Conservation (phyloP, 345 rosid genomes). For the Alliaria petiolata region DNA sequence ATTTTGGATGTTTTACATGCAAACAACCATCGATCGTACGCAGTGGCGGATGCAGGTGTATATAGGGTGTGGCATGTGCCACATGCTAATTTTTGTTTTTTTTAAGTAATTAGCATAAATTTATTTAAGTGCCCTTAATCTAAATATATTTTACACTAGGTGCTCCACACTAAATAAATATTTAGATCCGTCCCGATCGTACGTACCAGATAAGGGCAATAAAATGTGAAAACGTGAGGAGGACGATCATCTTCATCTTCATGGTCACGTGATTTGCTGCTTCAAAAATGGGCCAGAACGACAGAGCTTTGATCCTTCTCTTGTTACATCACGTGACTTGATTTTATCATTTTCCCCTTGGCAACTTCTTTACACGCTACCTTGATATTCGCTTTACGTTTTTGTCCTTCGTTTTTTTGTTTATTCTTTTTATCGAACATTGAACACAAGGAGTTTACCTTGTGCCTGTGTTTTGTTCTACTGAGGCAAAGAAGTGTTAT, state of each 20-base stretch:
- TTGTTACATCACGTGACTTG: slow-evolving; percentile 2
- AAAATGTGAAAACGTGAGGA: neutral
- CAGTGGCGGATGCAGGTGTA: no score
- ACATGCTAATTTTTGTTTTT: no score
- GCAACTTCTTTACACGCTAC: neutral
- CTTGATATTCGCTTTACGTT: neutral
- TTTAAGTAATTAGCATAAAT: no score
- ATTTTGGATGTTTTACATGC: neutral
- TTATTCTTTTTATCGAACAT: neutral
- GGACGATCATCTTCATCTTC: neutral
- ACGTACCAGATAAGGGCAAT: neutral
- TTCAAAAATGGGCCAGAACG: neutral
- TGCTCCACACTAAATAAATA: no score
- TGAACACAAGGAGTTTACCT: no score
- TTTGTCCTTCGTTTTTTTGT: neutral
- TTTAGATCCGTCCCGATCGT: no score
- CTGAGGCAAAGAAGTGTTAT: no score
- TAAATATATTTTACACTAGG: no score
- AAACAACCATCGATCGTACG: neutral
- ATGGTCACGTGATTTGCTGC: neutral
- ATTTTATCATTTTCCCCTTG: neutral
- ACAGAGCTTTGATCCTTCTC: neutral
- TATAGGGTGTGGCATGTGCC: no score
- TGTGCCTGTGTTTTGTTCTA: no score
- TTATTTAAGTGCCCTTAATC: no score